Evolutionary conservation across 2,329 filamentous ascomycete genomes (phyloP).

Genomic region (Aspergillus amoenus): DNA sequence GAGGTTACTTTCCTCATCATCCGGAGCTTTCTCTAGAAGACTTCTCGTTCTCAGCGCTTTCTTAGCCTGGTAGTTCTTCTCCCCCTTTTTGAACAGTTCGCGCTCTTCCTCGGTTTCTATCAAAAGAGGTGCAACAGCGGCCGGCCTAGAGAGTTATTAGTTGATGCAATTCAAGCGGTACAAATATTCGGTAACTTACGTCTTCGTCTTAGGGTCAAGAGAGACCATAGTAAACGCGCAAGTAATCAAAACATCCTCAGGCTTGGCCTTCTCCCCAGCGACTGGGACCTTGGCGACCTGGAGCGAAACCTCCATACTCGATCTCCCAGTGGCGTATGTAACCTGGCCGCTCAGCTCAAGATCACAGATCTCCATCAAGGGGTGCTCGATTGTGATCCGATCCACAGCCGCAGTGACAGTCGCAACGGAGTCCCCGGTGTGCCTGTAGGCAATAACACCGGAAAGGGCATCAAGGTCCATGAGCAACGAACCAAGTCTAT

Average conservation of each 20-base stretch:
- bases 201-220: conserved; percentile 66
- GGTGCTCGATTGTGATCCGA: conserved; percentile 66
- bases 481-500: conserved; percentile 66
- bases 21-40: conserved; percentile 65
- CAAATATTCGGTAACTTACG: conserved; percentile 35
- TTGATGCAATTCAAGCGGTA: not conserved
- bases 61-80: conserved; percentile 66
- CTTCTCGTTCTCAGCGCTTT: conserved; percentile 61
- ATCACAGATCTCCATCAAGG: conserved; percentile 74
- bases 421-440: conserved; percentile 63
- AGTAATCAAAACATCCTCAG: conserved; percentile 66
- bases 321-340: conserved; percentile 70
- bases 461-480: conserved; percentile 80
- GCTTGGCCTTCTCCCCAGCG: conserved; percentile 54
- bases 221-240: conserved; percentile 78
- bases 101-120: conserved; percentile 66
- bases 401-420: conserved; percentile 66
- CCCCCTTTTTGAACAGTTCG: conserved; percentile 60
- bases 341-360: conserved; percentile 69
- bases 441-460: conserved; percentile 73
- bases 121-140: conserved; percentile 61
- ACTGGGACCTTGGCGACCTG: conserved; percentile 68
- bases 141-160: conserved; percentile 46
- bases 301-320: conserved; percentile 71
- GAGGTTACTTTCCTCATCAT: conserved; percentile 68